A percentile compares a stretch with the other conserved stretches of the same genome.
These are phyloP conservation scores for Xanthoceras sorbifolium DNA, from an alignment of 345 rosid genomes.

Conservation along the genomic window DNA sequence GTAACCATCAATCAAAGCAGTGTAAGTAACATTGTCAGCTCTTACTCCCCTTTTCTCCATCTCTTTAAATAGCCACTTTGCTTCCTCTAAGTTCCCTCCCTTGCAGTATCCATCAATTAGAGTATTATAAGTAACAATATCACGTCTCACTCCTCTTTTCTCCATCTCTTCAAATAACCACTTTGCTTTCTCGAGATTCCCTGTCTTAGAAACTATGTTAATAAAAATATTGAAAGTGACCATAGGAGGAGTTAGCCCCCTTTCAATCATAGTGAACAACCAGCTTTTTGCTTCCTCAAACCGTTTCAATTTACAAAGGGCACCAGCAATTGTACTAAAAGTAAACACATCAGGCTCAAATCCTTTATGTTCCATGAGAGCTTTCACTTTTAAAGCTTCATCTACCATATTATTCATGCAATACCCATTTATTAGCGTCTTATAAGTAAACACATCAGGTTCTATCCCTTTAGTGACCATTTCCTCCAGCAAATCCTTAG, in stretches of 20 bases:
- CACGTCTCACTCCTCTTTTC: too few relatives aligned
- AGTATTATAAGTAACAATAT: too few relatives aligned
- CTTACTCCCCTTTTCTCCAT: too few relatives aligned
- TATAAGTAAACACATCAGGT: slow-evolving; percentile 64
- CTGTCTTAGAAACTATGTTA: slow-evolving; percentile 74
- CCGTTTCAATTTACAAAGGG: slow-evolving; percentile 51
- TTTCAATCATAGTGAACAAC: slow-evolving; percentile 58
- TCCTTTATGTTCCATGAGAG: slow-evolving; percentile 74
- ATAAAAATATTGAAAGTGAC: slow-evolving; percentile 69
- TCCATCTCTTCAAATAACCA: too few relatives aligned
- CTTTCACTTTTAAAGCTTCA: slow-evolving; percentile 50
- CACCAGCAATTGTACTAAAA: slow-evolving; percentile 61
- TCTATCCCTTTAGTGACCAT: slow-evolving; percentile 48
- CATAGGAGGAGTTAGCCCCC: slow-evolving; percentile 44
- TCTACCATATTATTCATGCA: slow-evolving; percentile 66
- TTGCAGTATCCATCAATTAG: too few relatives aligned
- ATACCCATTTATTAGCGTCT: slow-evolving; percentile 69
- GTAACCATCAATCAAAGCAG: too few relatives aligned
- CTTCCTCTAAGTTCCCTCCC: too few relatives aligned
- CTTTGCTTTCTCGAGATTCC: too few relatives aligned
- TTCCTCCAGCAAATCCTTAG: slow-evolving; percentile 53
- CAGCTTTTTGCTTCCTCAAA: slow-evolving; percentile 66
- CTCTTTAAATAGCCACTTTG: too few relatives aligned
- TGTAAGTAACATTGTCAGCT: too few relatives aligned
- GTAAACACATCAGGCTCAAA: slow-evolving; percentile 59